Evolutionary conservation across 2,329 filamentous ascomycete genomes (phyloP), one percentile per base, ranked within the genome.

Genomic region (Epichloe hybrida): DNA sequence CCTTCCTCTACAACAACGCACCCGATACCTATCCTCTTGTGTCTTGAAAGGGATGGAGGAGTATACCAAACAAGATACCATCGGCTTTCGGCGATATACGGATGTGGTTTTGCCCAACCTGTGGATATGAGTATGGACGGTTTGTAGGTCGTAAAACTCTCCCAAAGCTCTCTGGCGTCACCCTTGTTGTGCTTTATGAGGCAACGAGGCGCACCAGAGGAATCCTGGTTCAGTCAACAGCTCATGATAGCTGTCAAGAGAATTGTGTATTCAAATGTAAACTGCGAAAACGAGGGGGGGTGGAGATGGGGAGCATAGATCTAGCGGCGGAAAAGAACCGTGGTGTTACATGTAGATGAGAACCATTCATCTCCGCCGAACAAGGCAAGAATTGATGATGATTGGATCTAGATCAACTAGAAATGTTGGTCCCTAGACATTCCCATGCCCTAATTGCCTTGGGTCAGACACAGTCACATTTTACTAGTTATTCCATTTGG

Each of bases 61-160:
- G 21, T 12, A 36, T 9, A 9, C n/a, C 2, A 15, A 43, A 8
- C 17, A 37, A 35, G 49, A 43, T 50, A 51, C 44, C 36, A 49
- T 48, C 48, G 42, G 41, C 52, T 55, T 58, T 36, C 52, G 53
- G 47, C 45, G 40, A 48, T 49, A 44, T 49, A 31, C 42, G 46
- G 46, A 15, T 35, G 50, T 40, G 42, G 46, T 23, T 50, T 39
- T 51, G 50, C 52, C 52, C 36, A 46, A 50, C 31, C 48, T 52
- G 47, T 51, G 48, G 52, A 56, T 52, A 48, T 38, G 39, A 47
- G 50, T 37, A 52, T 46, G 51, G 56, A 50, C 48, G 44, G 40
- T 49, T 49, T 23, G 35, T 17, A 31, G 34, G n/a, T 37, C 11
- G 45, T 46, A 40, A 34, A 45, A 47, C 46, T 41, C 46, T 44